phyloP scores from a whole-genome alignment of 129 eudicot species.

The Lonicera japonica region DNA sequence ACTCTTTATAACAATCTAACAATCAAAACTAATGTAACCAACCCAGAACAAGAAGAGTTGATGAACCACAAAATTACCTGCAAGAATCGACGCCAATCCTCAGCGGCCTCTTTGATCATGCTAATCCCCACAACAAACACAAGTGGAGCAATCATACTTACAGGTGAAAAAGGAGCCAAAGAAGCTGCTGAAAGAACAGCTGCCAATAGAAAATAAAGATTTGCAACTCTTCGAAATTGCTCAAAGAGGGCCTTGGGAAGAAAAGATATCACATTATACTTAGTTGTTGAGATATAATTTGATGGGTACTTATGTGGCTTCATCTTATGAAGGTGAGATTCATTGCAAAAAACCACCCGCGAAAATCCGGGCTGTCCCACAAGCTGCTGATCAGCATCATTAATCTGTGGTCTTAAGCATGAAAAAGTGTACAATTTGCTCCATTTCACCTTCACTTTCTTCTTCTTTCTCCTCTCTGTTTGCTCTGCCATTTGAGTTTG shows the following conservation, averaged over 20 bases:
- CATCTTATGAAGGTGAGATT: conserved; percentile 22
- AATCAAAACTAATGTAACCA: no score
- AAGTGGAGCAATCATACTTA: conserved; percentile 46
- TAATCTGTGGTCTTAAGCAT: conserved; percentile 29
- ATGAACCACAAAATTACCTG: conserved; percentile 14
- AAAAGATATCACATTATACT: conserved; percentile 42
- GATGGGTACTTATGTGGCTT: conserved; percentile 41
- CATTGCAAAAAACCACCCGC: conserved; percentile 42
- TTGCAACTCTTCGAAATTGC: conserved; percentile 55
- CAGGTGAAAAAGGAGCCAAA: conserved; percentile 38
- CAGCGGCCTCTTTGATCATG: conserved; percentile 41
- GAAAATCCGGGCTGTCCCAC: conserved; percentile 49
- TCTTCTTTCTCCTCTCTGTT: conserved; percentile 25
- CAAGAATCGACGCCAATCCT: conserved; percentile 48
- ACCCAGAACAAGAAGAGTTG: no score
- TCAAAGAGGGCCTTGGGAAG: conserved; percentile 47
- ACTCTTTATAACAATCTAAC: no score
- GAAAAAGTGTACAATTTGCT: conserved; percentile 51
- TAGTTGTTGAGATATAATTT: conserved; percentile 39
- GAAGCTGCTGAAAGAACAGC: conserved; percentile 44
- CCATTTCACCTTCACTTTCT: conserved; percentile 43
- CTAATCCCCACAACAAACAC: conserved; percentile 49
- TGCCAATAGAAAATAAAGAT: conserved; percentile 43
- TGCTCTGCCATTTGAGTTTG: conserved; percentile 13
- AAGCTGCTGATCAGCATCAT: conserved; percentile 18